Conservation (phyloP, 495 filamentous ascomycete genomes). For the Aspergillus egyptiacus region DNA sequence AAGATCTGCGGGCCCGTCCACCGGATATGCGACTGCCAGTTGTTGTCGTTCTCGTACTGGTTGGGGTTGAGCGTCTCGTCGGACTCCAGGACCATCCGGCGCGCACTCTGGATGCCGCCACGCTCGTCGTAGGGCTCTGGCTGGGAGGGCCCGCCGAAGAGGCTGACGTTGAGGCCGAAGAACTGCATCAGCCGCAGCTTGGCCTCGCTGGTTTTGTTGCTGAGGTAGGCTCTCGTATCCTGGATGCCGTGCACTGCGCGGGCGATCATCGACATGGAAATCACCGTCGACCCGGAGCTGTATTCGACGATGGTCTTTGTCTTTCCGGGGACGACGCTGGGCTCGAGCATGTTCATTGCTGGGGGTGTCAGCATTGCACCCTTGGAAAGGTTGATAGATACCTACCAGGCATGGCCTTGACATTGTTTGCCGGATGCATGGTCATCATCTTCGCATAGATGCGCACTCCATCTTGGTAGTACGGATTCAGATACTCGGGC, state of each 20-base stretch:
- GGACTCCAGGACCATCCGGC: constrained; percentile 32
- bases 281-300: constrained; percentile 57
- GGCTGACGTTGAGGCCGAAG: constrained; percentile 51
- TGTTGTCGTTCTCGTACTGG: constrained; percentile 56
- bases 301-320: constrained; percentile 52
- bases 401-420: constrained; percentile 57
- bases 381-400: background rate
- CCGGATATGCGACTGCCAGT: constrained; percentile 53
- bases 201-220: constrained; percentile 53
- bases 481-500: constrained; percentile 51
- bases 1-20: constrained; percentile 58
- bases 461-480: constrained; percentile 49
- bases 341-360: constrained; percentile 53
- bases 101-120: constrained; percentile 47
- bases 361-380: background rate
- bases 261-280: constrained; percentile 53
- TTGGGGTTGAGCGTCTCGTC: constrained; percentile 46
- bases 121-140: constrained; percentile 49
- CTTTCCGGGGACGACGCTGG: constrained; percentile 35
- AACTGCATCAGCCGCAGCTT: constrained; percentile 52
- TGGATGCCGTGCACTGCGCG: constrained; percentile 47
- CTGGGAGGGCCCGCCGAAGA: constrained; percentile 54
- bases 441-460: constrained; percentile 63
- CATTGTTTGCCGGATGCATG: constrained; percentile 56
- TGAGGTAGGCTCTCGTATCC: constrained; percentile 51